Base-by-base conservation (phyloP, 176 grass and related monocot genomes). In the Eragrostis curvula region DNA sequence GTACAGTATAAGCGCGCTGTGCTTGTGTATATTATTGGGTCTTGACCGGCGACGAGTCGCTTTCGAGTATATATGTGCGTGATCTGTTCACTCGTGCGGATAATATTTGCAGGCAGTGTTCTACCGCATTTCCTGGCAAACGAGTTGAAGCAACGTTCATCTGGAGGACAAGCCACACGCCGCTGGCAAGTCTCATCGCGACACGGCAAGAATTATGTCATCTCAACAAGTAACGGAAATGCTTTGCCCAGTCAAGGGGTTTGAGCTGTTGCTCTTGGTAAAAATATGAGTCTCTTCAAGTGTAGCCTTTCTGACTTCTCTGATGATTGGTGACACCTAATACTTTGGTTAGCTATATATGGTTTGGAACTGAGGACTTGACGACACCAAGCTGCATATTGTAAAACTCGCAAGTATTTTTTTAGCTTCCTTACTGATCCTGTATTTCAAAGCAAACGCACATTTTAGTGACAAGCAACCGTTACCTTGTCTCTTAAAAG, bases 251-350 rank as follows among this genome's bases (percentile, higher is more conserved):
- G 87, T 77, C 77, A 81, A 81, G 82, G 56, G 21, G 20, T 28
- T 52, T 28, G 21, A 21, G 25, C 47, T 46, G 11, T 76, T 80
- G 69, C 59, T n/a, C 44, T 45, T 64, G 64, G 64, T 1, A 5
- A 27, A 27, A 60, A 89, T 81, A 85, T 32, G 32, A 24, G 87
- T 64, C 71, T 36, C 77, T 81, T 89, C 3, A 81, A 55, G 25
- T 65, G 71, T 71, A 81, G 55, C 64, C 46, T 85, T 41, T 80
- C 59, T 89, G 46, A 89, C 87, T 77, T 25, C 44, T 39, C 77
- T 76, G 32, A 50, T 81, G 74, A 81, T 89, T 85, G 82, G 77
- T 36, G 53, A 41, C 36, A 64, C 6, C 52, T 30, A 61, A 75
- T 43, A 59, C 52, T 58, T 51, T 75, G 36, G 27, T 75, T 70